Conservation (phyloP, 257 asterid species). For the Misopates orontium region DNA sequence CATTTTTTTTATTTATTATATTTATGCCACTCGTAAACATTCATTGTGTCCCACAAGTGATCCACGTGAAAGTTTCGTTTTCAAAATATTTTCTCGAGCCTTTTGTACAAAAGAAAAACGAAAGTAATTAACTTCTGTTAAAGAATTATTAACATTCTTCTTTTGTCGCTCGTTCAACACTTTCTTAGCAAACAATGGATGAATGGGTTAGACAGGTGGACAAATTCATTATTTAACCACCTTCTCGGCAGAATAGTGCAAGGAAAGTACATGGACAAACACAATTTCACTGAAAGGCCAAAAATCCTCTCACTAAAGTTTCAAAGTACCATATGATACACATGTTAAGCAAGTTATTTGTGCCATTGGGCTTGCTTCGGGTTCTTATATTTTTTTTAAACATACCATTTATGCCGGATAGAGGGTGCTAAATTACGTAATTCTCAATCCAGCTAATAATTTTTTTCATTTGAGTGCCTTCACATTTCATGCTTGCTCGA, state of each 20-base stretch:
- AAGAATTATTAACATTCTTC: conserved; percentile 3
- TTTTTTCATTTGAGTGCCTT: neutral
- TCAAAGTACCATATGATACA: neutral
- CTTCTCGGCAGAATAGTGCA: neutral
- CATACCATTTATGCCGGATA: neutral
- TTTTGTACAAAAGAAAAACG: neutral
- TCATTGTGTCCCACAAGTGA: neutral
- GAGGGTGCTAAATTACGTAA: neutral
- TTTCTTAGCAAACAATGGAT: neutral
- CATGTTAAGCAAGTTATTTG: neutral
- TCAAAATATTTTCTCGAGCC: neutral
- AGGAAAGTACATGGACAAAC: neutral
- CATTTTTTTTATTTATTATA: neutral
- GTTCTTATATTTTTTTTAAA: conserved; percentile 1
- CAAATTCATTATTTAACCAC: neutral
- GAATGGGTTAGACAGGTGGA: neutral
- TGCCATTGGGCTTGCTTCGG: neutral
- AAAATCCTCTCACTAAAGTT: conserved; percentile 8
- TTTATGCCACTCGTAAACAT: neutral
- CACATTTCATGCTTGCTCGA: neutral
- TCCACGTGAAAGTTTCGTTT: neutral
- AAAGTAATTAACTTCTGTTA: neutral
- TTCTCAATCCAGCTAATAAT: conserved; percentile 4
- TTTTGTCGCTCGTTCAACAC: conserved; percentile 1
- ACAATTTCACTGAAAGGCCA: neutral